phyloP scores from a whole-genome alignment of 495 filamentous ascomycete species.

The Podospora sp. region DNA sequence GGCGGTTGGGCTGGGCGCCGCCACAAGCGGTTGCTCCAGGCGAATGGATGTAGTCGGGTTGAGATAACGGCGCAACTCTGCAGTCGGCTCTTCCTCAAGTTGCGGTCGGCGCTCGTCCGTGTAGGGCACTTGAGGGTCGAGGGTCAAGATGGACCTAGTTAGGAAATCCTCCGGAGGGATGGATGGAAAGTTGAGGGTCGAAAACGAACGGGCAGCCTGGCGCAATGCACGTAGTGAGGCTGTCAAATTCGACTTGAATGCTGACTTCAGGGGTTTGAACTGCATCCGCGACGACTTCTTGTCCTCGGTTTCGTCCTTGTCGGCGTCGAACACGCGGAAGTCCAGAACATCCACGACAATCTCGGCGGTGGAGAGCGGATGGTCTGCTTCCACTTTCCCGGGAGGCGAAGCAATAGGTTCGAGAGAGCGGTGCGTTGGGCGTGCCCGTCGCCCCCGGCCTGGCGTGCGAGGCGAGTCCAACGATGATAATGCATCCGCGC shows the following conservation, averaged over 20 bases:
- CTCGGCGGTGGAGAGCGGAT: constrained; percentile 50
- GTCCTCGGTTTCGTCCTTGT: constrained; percentile 27
- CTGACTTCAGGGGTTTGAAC: constrained; percentile 50
- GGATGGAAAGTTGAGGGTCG: constrained; percentile 69
- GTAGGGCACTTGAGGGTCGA: constrained; percentile 71
- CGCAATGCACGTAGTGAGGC: constrained; percentile 86
- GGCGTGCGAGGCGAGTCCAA: constrained; percentile 45
- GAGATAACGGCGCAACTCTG: constrained; percentile 86
- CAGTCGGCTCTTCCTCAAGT: constrained; percentile 73
- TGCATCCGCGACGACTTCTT: constrained; percentile 40
- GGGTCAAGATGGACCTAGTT: constrained; percentile 79
- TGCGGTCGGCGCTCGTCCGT: constrained; percentile 87
- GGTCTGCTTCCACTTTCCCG: constrained; percentile 38
- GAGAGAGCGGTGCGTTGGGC: constrained; percentile 45
- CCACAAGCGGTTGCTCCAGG: constrained; percentile 57
- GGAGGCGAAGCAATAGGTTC: constrained; percentile 49
- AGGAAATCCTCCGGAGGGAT: constrained; percentile 87
- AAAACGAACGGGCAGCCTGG: constrained; percentile 81
- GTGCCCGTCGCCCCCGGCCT: constrained; percentile 36
- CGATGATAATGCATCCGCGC: constrained; percentile 44
- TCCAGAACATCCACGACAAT: constrained; percentile 45
- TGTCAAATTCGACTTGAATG: constrained; percentile 92
- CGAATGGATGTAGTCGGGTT: constrained; percentile 76
- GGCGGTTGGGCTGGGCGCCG: constrained; percentile 32
- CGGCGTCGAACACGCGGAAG: constrained; percentile 47